A percentile compares a stretch with the other conserved stretches of the same genome.
Evolutionary conservation across 2,329 filamentous ascomycete genomes (phyloP).

Genomic region (Trichoderma pleuroti): DNA sequence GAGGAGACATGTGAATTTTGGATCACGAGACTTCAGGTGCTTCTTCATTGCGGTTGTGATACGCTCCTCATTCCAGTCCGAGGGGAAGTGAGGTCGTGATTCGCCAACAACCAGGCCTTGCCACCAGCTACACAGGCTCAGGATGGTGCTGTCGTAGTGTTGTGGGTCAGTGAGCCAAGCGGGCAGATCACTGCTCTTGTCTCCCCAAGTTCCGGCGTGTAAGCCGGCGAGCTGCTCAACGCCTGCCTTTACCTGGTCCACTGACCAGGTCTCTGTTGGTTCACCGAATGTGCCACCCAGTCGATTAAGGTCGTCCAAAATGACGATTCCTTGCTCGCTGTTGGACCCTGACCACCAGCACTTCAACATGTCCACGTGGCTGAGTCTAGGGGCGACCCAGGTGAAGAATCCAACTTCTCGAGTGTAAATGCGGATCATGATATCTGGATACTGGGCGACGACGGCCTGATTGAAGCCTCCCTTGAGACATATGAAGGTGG

Average conservation of each 20-base stretch:
- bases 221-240: constrained; percentile 4
- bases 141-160: background rate
- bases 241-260: background rate
- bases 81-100: background rate
- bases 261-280: background rate
- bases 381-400: background rate
- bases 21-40: background rate
- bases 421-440: background rate
- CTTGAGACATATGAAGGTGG: background rate
- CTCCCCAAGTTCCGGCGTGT: constrained; percentile 1
- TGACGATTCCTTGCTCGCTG: background rate
- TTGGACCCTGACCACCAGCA: background rate
- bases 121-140: background rate
- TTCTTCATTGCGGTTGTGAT: constrained; percentile 9
- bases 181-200: background rate
- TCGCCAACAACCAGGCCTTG: background rate
- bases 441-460: constrained; percentile 1
- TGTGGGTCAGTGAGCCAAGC: background rate
- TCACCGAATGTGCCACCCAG: background rate
- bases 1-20: background rate
- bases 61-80: background rate
- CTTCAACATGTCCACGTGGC: background rate
- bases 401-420: constrained; percentile 1
- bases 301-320: background rate
- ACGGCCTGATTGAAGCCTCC: constrained; percentile 1